Conservation (phyloP, 805 yeast species). For the Pichia thaimueangensis region DNA sequence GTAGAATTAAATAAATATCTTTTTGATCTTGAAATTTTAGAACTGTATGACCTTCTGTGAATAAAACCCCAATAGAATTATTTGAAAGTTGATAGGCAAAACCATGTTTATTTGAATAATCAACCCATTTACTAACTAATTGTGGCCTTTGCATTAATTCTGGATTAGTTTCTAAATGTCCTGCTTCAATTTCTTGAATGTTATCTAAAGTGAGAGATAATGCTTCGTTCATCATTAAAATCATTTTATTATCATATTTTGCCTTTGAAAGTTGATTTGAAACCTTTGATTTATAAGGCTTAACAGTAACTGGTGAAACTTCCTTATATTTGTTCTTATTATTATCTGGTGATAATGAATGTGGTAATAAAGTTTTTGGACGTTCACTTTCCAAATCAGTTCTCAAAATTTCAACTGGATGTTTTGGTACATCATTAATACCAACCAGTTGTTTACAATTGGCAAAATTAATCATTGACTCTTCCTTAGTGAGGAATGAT, state of each 20-base stretch:
- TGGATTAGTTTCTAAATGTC: constrained; percentile 12
- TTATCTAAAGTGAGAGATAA: constrained; percentile 25
- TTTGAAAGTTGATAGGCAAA: constrained; percentile 88
- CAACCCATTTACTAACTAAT: constrained; percentile 94
- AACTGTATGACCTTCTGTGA: constrained; percentile 79
- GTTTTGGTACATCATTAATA: constrained; percentile 37
- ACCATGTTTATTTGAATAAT: constrained; percentile 92
- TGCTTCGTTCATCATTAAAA: constrained; percentile 22
- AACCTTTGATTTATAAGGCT: constrained; percentile 24
- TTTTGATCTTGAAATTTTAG: constrained; percentile 60
- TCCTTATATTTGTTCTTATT: constrained; percentile 83
- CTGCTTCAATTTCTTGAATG: constrained; percentile 24
- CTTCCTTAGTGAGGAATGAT: constrained; percentile 47
- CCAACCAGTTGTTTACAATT: constrained; percentile 62
- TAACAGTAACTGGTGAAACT: constrained; percentile 31
- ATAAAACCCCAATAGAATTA: constrained; percentile 84
- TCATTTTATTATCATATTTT: constrained; percentile 26
- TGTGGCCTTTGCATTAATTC: constrained; percentile 44
- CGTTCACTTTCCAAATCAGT: constrained; percentile 65
- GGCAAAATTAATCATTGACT: constrained; percentile 62
- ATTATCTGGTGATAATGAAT: constrained; percentile 87
- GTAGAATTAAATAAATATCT: constrained; percentile 57
- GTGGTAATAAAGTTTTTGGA: constrained; percentile 69
- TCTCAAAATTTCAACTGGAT: constrained; percentile 64
- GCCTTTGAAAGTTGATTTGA: constrained; percentile 26